Conservation (phyloP, 2,329 filamentous ascomycete species). For the Fusarium armeniacum region DNA sequence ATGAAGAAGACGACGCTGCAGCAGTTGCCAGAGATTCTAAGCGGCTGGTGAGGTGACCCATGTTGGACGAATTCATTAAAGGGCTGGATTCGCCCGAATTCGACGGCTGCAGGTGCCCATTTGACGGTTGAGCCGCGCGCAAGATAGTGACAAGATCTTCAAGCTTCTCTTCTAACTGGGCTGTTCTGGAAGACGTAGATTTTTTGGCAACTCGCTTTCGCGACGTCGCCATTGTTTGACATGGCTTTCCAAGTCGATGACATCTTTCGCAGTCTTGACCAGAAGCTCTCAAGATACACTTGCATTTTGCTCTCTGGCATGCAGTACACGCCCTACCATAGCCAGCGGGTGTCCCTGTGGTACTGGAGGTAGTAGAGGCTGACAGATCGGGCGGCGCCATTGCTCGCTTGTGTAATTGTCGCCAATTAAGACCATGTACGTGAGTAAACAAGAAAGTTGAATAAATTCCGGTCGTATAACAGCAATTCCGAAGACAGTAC, state of each 20-base stretch:
- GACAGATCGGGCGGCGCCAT: slow-evolving; percentile 46
- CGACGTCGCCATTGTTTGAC: slow-evolving; percentile 60
- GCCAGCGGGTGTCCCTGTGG: slow-evolving; percentile 52
- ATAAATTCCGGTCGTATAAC: slow-evolving; percentile 40
- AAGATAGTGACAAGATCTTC: slow-evolving; percentile 64
- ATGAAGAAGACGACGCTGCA: slow-evolving; percentile 52
- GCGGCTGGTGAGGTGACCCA: slow-evolving; percentile 47
- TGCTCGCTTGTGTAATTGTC: slow-evolving; percentile 11
- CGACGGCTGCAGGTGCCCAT: slow-evolving; percentile 34
- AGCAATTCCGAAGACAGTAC: slow-evolving; percentile 23
- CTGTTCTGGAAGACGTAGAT: slow-evolving; percentile 56
- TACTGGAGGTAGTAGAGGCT: slow-evolving; percentile 19
- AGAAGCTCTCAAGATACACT: slow-evolving; percentile 60
- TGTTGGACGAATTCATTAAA: slow-evolving; percentile 28
- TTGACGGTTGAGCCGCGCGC: slow-evolving; percentile 50
- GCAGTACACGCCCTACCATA: slow-evolving; percentile 63
- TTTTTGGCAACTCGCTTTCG: slow-evolving; percentile 56
- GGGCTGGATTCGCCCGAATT: slow-evolving; percentile 18
- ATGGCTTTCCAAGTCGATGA: slow-evolving; percentile 63
- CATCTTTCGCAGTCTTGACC: slow-evolving; percentile 57
- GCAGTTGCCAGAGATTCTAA: slow-evolving; percentile 57
- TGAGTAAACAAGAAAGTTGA: slow-evolving; percentile 10
- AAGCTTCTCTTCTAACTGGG: slow-evolving; percentile 65
- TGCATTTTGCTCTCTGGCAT: slow-evolving; percentile 64
- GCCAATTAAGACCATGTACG: slow-evolving; percentile 3